Conservation (phyloP, 2,329 filamentous ascomycete species). For the Mariannaea elegans region DNA sequence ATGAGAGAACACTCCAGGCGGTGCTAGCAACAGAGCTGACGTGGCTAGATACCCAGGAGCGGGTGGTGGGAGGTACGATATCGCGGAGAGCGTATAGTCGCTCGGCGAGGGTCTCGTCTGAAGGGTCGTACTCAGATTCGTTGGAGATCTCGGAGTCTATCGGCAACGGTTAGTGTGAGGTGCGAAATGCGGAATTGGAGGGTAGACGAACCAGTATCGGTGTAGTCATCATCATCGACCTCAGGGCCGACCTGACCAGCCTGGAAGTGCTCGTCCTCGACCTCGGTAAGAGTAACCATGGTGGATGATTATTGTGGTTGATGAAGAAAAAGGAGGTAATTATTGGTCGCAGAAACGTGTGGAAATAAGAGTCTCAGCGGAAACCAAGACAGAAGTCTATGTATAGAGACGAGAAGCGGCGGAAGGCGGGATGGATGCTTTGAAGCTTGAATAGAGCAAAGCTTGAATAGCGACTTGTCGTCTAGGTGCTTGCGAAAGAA, state of each 20-base stretch:
- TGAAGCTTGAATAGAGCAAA: not conserved
- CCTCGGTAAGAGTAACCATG: constrained; percentile 98
- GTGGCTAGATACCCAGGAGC: constrained; percentile 72
- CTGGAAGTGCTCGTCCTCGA: constrained; percentile 95
- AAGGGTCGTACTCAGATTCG: constrained; percentile 74
- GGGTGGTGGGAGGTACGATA: constrained; percentile 77
- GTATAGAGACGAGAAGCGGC: not conserved
- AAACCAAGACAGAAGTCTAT: not conserved
- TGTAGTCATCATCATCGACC: constrained; percentile 92
- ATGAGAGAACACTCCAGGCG: constrained; percentile 66
- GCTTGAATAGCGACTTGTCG: constrained; percentile 17
- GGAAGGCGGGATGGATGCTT: not conserved
- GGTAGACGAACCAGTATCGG: constrained; percentile 79
- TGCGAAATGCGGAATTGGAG: constrained; percentile 10
- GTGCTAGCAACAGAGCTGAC: constrained; percentile 61
- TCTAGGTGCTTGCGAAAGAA: constrained; percentile 3
- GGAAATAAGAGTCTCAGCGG: not conserved
- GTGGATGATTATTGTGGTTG: constrained; percentile 47
- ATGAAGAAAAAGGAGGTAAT: constrained; percentile 10
- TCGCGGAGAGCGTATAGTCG: constrained; percentile 78
- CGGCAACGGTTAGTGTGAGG: constrained; percentile 15
- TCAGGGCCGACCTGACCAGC: constrained; percentile 73
- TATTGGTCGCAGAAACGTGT: constrained; percentile 14
- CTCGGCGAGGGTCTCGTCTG: constrained; percentile 69
- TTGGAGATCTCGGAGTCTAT: constrained; percentile 88